Conservation (phyloP, 2,329 filamentous ascomycete species). For the Alternaria tenuissima region DNA sequence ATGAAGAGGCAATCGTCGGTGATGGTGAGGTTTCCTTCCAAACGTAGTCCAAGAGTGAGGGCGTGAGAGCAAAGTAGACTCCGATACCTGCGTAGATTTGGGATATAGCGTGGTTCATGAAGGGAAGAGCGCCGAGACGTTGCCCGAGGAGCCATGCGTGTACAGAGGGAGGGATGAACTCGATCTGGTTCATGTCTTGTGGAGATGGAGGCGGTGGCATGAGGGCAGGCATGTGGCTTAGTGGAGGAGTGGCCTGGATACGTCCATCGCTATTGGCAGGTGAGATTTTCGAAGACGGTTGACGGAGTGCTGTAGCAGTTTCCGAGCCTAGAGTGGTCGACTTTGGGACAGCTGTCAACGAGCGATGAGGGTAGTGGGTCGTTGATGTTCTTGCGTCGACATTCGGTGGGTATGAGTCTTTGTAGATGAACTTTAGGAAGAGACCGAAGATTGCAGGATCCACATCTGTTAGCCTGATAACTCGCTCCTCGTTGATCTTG, state of each 20-base stretch:
- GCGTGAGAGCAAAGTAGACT: slow-evolving; percentile 18
- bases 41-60: slow-evolving; percentile 15
- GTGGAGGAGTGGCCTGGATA: not conserved
- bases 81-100: slow-evolving; percentile 24
- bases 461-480: slow-evolving; percentile 14
- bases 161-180: slow-evolving; percentile 15
- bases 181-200: not conserved
- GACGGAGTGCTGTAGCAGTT: not conserved
- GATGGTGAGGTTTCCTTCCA: slow-evolving; percentile 15
- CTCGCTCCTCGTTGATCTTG: not conserved
- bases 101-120: slow-evolving; percentile 26
- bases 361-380: not conserved
- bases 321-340: not conserved
- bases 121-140: slow-evolving; percentile 14
- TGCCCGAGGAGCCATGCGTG: slow-evolving; percentile 29
- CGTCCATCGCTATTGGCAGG: too few species aligned
- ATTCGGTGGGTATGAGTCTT: slow-evolving; percentile 21
- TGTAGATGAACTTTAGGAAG: slow-evolving; percentile 34
- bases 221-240: not conserved
- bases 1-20: not conserved
- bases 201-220: not conserved
- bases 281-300: too few species aligned
- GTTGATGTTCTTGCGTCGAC: slow-evolving; percentile 10
- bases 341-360: not conserved
- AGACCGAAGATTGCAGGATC: slow-evolving; percentile 28